phyloP scores from a whole-genome alignment of 1,139 yeast species.

The Saccharomycopsis hybrid region DNA sequence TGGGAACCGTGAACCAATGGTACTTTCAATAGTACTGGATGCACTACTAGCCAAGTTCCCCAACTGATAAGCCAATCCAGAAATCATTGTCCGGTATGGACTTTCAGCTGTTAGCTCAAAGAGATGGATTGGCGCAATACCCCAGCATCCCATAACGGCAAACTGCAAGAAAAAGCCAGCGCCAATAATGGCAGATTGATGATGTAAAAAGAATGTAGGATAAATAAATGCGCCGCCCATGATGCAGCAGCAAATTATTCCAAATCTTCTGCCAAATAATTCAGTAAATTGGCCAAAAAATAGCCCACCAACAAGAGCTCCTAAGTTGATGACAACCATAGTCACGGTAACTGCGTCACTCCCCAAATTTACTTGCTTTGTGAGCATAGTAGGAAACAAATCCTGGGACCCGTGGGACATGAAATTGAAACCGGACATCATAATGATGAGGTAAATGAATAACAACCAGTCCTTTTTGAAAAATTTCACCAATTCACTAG shows the following conservation, averaged over 20 bases:
- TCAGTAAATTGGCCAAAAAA: conserved; percentile 41
- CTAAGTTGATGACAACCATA: conserved; percentile 41
- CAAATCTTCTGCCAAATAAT: conserved; percentile 41
- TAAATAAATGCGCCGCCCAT: conserved; percentile 47
- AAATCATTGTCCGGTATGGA: conserved; percentile 45
- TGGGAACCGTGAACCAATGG: conserved; percentile 46
- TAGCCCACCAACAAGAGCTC: conserved; percentile 46
- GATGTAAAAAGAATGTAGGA: conserved; percentile 41
- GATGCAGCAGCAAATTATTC: conserved; percentile 38
- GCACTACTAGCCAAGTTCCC: conserved; percentile 57
- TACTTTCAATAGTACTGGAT: conserved; percentile 55
- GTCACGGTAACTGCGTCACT: conserved; percentile 40
- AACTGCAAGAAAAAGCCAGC: conserved; percentile 49
- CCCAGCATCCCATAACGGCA: conserved; percentile 54
- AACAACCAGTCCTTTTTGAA: conserved; percentile 35
- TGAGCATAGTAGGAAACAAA: conserved; percentile 36
- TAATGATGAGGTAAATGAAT: conserved; percentile 32
- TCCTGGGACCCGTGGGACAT: conserved; percentile 41
- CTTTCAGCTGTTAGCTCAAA: conserved; percentile 34
- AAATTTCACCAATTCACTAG: conserved; percentile 23
- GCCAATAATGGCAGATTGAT: conserved; percentile 31
- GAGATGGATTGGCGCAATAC: conserved; percentile 48
- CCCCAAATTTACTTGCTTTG: conserved; percentile 32
- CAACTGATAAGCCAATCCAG: conserved; percentile 51
- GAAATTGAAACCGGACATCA: conserved; percentile 37